phyloP scores from a whole-genome alignment of 2,329 filamentous ascomycete genomes.

The Tetracladium maxilliforme region DNA sequence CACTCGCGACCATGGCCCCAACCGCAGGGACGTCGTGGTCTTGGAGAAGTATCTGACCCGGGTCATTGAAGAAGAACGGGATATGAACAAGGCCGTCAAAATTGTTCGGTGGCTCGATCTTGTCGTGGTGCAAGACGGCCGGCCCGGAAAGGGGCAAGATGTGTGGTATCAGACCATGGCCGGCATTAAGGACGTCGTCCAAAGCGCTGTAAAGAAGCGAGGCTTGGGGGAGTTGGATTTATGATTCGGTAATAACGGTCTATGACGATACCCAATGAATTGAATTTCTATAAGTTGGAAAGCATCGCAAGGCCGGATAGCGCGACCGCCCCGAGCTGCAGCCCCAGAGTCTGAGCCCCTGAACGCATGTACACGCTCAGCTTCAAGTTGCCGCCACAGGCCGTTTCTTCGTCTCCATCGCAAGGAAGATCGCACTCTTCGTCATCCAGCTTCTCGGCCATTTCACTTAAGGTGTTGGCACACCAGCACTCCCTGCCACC shows the following conservation, averaged over 20 bases:
- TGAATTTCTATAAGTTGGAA: too few relatives aligned
- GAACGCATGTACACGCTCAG: slow-evolving; percentile 25
- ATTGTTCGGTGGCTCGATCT: slow-evolving; percentile 54
- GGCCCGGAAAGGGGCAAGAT: slow-evolving; percentile 19
- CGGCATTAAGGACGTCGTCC: slow-evolving; percentile 32
- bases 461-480: slow-evolving; percentile 28
- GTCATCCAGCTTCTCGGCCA: slow-evolving; percentile 30
- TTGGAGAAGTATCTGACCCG: slow-evolving; percentile 57
- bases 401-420: slow-evolving; percentile 31
- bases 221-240: slow-evolving; percentile 41
- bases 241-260: slow-evolving; percentile 8
- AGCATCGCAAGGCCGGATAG: slow-evolving; percentile 1
- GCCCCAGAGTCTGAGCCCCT: slow-evolving; percentile 5
- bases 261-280: not conserved
- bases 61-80: slow-evolving; percentile 62
- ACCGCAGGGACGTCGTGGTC: slow-evolving; percentile 61
- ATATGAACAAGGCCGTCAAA: slow-evolving; percentile 60
- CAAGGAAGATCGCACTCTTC: slow-evolving; percentile 34
- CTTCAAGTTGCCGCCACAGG: slow-evolving; percentile 38
- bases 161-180: slow-evolving; percentile 30
- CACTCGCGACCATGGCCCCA: slow-evolving; percentile 62
- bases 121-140: slow-evolving; percentile 33
- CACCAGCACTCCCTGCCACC: slow-evolving; percentile 43
- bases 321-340: not conserved
- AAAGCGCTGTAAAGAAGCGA: slow-evolving; percentile 36